These are phyloP conservation scores for Starmera amethionina DNA, from an alignment of 805 yeast genomes.

Conservation along the genomic window DNA sequence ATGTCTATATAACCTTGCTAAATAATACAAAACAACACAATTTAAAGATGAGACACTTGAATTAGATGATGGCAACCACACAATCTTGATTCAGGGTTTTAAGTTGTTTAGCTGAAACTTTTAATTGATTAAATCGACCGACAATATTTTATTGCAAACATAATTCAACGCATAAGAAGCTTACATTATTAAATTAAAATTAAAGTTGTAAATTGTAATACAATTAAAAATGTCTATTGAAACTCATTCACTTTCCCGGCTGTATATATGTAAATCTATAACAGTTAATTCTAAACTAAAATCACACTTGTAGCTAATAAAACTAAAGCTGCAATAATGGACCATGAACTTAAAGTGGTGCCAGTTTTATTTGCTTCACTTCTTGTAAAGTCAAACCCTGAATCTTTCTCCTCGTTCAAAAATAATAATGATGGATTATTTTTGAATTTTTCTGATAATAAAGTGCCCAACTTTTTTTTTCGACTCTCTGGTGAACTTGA, in stretches of 20 bases:
- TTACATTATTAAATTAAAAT: too few relatives aligned
- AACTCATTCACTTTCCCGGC: too few relatives aligned
- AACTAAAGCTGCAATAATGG: constrained; percentile 1
- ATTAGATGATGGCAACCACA: constrained; percentile 22
- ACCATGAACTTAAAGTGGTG: background rate
- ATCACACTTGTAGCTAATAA: constrained; percentile 1
- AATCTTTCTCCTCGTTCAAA: background rate
- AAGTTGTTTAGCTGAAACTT: too few relatives aligned
- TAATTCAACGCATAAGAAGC: too few relatives aligned
- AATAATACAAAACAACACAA: too few relatives aligned
- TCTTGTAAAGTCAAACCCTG: constrained; percentile 1
- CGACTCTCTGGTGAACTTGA: background rate
- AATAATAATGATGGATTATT: background rate
- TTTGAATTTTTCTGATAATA: background rate
- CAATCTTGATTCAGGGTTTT: too few relatives aligned
- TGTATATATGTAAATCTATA: too few relatives aligned
- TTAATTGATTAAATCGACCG: too few relatives aligned
- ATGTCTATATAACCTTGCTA: too few relatives aligned
- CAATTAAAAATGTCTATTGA: too few relatives aligned
- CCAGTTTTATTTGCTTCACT: background rate
- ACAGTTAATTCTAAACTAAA: background rate
- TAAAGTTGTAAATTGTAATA: too few relatives aligned
- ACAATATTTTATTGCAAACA: too few relatives aligned
- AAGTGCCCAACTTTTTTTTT: background rate
- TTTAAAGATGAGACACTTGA: constrained; percentile 10